Evolutionary conservation across 2,329 filamentous ascomycete species (phyloP), one percentile per base, ranked within the genome.

Genomic region (Diplocarpon rosae): DNA sequence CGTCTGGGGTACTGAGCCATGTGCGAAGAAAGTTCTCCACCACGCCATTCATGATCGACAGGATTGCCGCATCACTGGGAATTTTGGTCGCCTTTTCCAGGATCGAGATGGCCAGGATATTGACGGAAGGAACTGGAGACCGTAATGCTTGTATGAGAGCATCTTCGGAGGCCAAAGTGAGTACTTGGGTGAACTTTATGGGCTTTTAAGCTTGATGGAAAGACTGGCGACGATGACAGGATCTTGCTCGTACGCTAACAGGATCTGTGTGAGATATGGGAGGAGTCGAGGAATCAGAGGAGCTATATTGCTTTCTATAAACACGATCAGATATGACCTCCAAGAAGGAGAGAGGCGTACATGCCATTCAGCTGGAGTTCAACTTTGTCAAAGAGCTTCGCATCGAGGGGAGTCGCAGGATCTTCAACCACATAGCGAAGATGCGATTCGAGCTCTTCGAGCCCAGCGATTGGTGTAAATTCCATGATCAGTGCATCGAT

Each of bases 281-380:
- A 80, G 69, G 16, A 80, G 63, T 2, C 62, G 66, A 15, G 69
- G 69, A 17, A 77, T 68, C 8, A 80, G 61, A 2, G 69, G 63
- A 0, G 66, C 67, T 29, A 69, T 74, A 54, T 76, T 78, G 50
- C 60, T 59, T 35, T 75, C 74, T 75, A 42, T 12, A 9, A 30
- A n/a, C 11, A 13, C 11, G 47, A 47, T 36, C 11, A 10, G 14
- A 17, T 9, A 37, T 5, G 15, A 8, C 7, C 10, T 4, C 30
- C 30, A 12, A 8, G 20, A 36, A 36, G 29, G 27, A 14, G 14
- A 29, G 14, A 29, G 15, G 20, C 5, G 33, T 11, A 46, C 58
- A 20, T 57, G 72, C 74, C 70, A 34, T 67, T 78, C 13, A 80
- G 63, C 55, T 79, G 75, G 3, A 79, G 67, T 53, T 75, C 70